phyloP scores from a whole-genome alignment of 129 eudicot genomes.

The Flaveria sonorensis region DNA sequence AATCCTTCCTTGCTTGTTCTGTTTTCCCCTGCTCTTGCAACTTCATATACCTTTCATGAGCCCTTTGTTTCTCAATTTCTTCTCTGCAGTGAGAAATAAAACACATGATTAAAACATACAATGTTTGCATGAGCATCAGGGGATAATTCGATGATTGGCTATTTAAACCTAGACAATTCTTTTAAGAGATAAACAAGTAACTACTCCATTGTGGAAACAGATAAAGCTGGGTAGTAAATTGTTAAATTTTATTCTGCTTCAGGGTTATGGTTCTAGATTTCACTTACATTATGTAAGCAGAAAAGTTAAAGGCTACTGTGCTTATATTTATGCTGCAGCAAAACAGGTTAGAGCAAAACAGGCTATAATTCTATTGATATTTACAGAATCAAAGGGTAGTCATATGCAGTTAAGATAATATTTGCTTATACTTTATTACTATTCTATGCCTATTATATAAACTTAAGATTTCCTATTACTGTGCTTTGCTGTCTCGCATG shows the following conservation, averaged over 20 bases:
- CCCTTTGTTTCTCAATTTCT: slow-evolving; percentile 87
- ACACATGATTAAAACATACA: not conserved
- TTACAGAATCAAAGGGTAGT: no score
- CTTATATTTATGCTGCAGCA: no score
- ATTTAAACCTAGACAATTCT: not conserved
- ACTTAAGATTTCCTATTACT: not conserved
- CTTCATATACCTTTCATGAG: slow-evolving; percentile 98
- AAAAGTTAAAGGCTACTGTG: no score
- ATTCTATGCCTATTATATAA: not conserved
- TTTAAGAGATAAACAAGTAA: not conserved
- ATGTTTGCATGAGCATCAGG: not conserved
- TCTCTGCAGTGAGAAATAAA: slow-evolving; percentile 49
- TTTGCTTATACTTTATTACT: not conserved
- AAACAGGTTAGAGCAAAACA: no score
- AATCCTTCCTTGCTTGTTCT: slow-evolving; percentile 92
- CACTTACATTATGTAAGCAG: not conserved
- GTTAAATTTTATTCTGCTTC: no score
- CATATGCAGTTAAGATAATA: not conserved
- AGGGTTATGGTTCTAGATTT: not conserved
- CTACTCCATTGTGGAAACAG: not conserved
- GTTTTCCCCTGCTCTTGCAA: slow-evolving; percentile 98
- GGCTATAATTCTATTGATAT: no score
- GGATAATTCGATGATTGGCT: not conserved
- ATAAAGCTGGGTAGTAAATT: not conserved
- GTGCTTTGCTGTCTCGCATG: no score